Base-by-base conservation (phyloP, 805 yeast genomes). In the Suhomyces tanzawaensis region DNA sequence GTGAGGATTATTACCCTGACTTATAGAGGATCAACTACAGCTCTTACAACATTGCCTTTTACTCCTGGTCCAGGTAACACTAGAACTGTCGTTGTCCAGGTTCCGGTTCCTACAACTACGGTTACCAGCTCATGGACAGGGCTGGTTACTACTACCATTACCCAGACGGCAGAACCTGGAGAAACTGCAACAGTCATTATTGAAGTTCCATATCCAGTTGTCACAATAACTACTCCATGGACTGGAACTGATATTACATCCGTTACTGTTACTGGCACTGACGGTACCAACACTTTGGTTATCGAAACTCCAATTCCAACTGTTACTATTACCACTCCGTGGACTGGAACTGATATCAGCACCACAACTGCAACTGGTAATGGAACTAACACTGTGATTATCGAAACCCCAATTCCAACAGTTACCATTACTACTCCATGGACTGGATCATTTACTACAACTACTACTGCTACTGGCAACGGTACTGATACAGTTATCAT, bases 21-120 rank as follows among this genome's bases (percentile, higher is more conserved):
- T 15, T 49, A 49, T 44, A 43, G 53, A 15, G 58, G 52, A 7
- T 15, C 54, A 2, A 36, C 46, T 2, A 49, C 58, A 6, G 11
- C 17, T 12, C 40, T 47, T 7, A 53, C 57, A 2, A 57, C 62
- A 6, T 31, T 47, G 19, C 39, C 42, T 22, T 19, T 9, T 16
- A 19, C 8, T 8, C 19, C 40, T 11, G 40, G 36, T 14, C 14
- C 14, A 13, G 43, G 45, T 25, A 34, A 32, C 22, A 47, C 53
- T 4, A 29, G 32, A 19, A 49, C 53, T 14, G 36, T 46, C 22
- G 34, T 36, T n/a, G 43, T 46, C 12, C 36, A 42, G 8, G 48
- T 52, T 13, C 53, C 54, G 11, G 25, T 30, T 13, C 47, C 47
- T 8, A 40, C 38, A 4, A 17, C n/a, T 3, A 37, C 42, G 1